Percentiles rank a stretch among this genome's conserved stretches.
These are phyloP conservation scores for Kodamaea kaohsiungensis DNA, from an alignment of 805 yeast species.

Conservation along the genomic window DNA sequence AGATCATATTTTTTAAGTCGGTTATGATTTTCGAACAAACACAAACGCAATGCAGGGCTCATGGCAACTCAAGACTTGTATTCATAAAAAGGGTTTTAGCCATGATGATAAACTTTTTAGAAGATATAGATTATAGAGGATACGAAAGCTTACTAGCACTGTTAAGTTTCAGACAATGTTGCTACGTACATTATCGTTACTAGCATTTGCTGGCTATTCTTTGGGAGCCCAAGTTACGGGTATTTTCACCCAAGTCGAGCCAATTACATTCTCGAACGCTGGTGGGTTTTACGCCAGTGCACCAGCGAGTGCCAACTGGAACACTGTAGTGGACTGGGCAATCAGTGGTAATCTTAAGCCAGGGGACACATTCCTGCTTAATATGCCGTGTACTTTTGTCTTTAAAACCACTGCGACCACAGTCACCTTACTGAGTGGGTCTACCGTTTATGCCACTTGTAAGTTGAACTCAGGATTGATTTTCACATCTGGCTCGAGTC, in stretches of 20 bases:
- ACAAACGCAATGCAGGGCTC: neutral
- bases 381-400: conserved; percentile 14
- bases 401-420: conserved; percentile 11
- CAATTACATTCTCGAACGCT: conserved; percentile 12
- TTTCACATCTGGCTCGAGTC: neutral
- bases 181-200: neutral
- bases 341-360: conserved; percentile 3
- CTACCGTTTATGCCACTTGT: conserved; percentile 8
- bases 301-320: conserved; percentile 4
- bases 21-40: neutral
- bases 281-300: conserved; percentile 1
- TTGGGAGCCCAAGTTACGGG: conserved; percentile 16
- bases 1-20: neutral
- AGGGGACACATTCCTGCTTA: conserved; percentile 16
- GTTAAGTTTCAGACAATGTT: neutral
- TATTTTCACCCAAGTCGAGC: conserved; percentile 16
- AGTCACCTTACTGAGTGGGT: conserved; percentile 11
- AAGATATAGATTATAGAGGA: neutral
- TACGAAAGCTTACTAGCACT: neutral
- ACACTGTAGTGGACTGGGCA: conserved; percentile 6
- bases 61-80: neutral
- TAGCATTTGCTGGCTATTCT: neutral
- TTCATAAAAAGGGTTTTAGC: neutral
- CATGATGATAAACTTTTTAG: neutral
- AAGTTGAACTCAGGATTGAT: conserved; percentile 1